Evolutionary conservation across 2,329 filamentous ascomycete species (phyloP).

Genomic region (Exophiala xenobiotica): DNA sequence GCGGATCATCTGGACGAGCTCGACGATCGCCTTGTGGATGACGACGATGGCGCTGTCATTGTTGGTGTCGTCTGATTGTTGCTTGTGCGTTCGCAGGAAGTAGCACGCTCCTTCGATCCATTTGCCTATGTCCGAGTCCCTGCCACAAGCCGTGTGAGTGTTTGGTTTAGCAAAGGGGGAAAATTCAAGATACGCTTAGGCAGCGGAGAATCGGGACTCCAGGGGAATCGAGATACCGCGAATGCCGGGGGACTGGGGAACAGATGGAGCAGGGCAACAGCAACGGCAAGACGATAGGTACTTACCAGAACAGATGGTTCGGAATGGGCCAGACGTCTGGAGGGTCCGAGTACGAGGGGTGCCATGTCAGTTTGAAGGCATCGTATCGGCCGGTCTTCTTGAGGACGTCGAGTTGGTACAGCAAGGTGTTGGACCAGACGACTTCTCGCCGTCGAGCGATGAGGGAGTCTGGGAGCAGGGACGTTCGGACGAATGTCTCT

Average conservation of each 20-base stretch:
- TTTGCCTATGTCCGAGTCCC: slow-evolving; percentile 57
- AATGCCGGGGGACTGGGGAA: no score
- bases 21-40: slow-evolving; percentile 53
- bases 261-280: no score
- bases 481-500: slow-evolving; percentile 39
- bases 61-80: slow-evolving; percentile 42
- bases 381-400: slow-evolving; percentile 57
- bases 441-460: slow-evolving; percentile 42
- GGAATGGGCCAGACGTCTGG: slow-evolving; percentile 57
- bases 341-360: slow-evolving; percentile 53
- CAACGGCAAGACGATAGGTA: no score
- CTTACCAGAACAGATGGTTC: slow-evolving; percentile 57
- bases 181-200: no score
- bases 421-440: slow-evolving; percentile 47
- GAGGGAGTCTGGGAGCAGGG: slow-evolving; percentile 36
- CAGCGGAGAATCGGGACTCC: no score
- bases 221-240: no score
- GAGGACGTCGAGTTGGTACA: slow-evolving; percentile 54
- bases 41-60: slow-evolving; percentile 53
- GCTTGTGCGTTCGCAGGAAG: no score
- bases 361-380: slow-evolving; percentile 59
- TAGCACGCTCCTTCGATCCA: slow-evolving; percentile 65
- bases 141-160: background rate
- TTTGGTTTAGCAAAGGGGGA: no score
- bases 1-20: slow-evolving; percentile 59